phyloP scores from a whole-genome alignment of 331 rosid genomes.

The Dryas integrifolia region DNA sequence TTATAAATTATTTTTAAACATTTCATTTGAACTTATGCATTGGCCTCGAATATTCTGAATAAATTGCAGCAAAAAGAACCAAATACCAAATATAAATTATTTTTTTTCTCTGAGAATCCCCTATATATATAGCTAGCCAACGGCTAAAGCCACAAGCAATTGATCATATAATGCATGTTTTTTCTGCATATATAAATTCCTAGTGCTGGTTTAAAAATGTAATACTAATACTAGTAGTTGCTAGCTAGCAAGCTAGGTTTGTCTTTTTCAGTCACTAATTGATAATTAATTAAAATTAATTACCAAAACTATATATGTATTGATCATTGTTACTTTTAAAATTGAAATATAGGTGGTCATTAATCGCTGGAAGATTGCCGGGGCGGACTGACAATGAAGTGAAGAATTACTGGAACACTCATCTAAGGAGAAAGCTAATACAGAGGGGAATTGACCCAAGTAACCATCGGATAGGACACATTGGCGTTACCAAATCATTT shows the following conservation, averaged over 20 bases:
- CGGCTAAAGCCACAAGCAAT: no score
- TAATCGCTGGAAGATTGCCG: constrained; percentile 46
- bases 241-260: no score
- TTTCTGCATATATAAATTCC: not conserved
- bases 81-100: not conserved
- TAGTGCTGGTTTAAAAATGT: no score
- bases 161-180: not conserved
- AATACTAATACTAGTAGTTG: no score
- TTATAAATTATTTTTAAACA: not conserved
- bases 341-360: constrained; percentile 33
- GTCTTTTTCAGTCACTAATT: not conserved
- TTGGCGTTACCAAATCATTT: not conserved
- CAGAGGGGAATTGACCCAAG: constrained; percentile 29
- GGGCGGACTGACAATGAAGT: constrained; percentile 44
- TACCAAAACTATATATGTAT: no score
- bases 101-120: no score
- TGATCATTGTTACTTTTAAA: no score
- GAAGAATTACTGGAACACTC: constrained; percentile 44
- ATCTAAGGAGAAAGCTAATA: constrained; percentile 31
- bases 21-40: not conserved
- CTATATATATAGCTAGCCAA: no score
- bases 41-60: not conserved
- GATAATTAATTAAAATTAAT: not conserved
- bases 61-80: not conserved
- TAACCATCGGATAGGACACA: constrained; percentile 17